These are phyloP conservation scores for Mycena chlorophos DNA, from an alignment of 768 basidiomycete species.

Conservation along the genomic window DNA sequence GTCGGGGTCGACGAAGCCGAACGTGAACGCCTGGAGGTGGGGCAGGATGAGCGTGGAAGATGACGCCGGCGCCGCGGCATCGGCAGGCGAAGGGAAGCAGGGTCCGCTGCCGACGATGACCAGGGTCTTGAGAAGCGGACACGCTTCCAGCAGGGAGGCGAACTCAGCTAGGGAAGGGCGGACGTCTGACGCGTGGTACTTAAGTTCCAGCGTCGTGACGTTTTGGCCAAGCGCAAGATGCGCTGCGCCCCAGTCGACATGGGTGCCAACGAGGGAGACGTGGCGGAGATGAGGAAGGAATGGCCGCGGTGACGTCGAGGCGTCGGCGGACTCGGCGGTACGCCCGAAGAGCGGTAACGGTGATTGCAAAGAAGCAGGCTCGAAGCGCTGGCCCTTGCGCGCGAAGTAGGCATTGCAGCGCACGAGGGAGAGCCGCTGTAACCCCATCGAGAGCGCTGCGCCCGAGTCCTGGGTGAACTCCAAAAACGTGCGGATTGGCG, in stretches of 20 bases:
- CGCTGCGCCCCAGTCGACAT: constrained; percentile 49
- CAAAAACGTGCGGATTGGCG: constrained; percentile 55
- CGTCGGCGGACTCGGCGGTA: background rate
- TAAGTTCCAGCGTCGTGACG: constrained; percentile 51
- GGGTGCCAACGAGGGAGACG: constrained; percentile 55
- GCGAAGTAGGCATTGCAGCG: constrained; percentile 63
- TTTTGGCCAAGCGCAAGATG: constrained; percentile 36
- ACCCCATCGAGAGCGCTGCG: constrained; percentile 31
- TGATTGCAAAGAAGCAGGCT: constrained; percentile 38
- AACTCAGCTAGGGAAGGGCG: constrained; percentile 54
- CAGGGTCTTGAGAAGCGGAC: constrained; percentile 43
- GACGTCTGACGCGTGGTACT: constrained; percentile 58
- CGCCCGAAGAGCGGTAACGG: constrained; percentile 52
- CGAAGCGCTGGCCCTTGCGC: constrained; percentile 42
- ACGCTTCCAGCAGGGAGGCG: constrained; percentile 40
- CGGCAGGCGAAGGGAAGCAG: constrained; percentile 6
- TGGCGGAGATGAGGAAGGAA: constrained; percentile 34
- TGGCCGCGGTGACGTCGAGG: background rate
- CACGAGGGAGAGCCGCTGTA: constrained; percentile 46
- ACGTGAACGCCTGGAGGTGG: background rate
- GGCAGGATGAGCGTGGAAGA: background rate
- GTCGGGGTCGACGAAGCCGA: background rate
- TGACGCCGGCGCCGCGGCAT: background rate
- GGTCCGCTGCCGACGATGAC: constrained; percentile 58
- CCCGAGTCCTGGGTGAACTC: constrained; percentile 35